Conservation (phyloP, 768 basidiomycete genomes). For the Harrya chromipes region DNA sequence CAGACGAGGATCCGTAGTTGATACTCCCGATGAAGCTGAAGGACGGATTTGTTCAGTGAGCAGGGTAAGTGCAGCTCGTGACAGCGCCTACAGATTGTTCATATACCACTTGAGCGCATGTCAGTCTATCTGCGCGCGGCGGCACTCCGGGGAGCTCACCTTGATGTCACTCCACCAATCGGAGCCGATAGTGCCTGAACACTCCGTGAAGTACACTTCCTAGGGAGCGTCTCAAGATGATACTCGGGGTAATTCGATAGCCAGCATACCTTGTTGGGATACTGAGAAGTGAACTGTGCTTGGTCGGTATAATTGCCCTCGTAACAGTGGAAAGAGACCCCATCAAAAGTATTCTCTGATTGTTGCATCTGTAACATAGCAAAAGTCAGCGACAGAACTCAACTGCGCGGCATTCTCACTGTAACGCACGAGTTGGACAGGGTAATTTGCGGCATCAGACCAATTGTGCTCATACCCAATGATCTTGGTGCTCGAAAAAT, state of each 20-base stretch:
- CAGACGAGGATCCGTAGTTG: slow-evolving; percentile 36
- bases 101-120: slow-evolving; percentile 54
- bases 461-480: slow-evolving; percentile 77
- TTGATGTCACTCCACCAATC: slow-evolving; percentile 85
- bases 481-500: slow-evolving; percentile 55
- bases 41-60: slow-evolving; percentile 15
- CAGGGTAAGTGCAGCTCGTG: slow-evolving; percentile 15
- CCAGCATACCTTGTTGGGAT: slow-evolving; percentile 45
- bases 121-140: slow-evolving; percentile 7
- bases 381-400: background rate
- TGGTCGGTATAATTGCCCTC: slow-evolving; percentile 52
- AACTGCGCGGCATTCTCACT: background rate
- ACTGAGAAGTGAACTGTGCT: slow-evolving; percentile 51
- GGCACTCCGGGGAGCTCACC: slow-evolving; percentile 32
- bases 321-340: slow-evolving; percentile 75
- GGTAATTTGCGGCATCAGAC: slow-evolving; percentile 61
- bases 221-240: slow-evolving; percentile 6
- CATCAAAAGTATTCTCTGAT: slow-evolving; percentile 52
- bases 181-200: slow-evolving; percentile 58
- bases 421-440: slow-evolving; percentile 47
- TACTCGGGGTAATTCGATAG: background rate
- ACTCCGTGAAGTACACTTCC: slow-evolving; percentile 55
- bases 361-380: slow-evolving; percentile 47
- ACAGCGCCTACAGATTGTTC: slow-evolving; percentile 52
- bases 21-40: slow-evolving; percentile 39